phyloP scores from a whole-genome alignment of 208 protist genomes.

The Leishmania arabica region DNA sequence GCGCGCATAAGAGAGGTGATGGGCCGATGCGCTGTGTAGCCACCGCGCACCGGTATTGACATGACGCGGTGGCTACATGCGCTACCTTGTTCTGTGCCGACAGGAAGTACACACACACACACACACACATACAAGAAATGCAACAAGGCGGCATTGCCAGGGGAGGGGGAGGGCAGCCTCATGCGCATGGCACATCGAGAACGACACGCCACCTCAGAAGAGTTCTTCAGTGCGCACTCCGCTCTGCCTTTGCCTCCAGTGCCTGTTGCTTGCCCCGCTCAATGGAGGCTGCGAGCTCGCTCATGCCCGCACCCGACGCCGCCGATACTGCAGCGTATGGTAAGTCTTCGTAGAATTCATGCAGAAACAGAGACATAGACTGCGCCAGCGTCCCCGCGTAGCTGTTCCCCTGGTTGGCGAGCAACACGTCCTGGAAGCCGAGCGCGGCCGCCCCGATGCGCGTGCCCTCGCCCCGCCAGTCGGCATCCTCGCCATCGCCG shows the following conservation, averaged over 20 bases:
- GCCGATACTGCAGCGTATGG: constrained; percentile 93
- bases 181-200: background rate
- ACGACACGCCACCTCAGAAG: background rate
- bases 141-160: background rate
- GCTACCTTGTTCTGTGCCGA: background rate
- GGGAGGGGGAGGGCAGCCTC: background rate
- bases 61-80: background rate
- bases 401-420: constrained; percentile 21
- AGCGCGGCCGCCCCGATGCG: constrained; percentile 19
- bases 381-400: constrained; percentile 93
- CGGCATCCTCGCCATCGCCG: constrained; percentile 5
- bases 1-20: background rate
- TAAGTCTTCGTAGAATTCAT: constrained; percentile 97
- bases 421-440: constrained; percentile 7
- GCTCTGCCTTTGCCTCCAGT: constrained; percentile 34
- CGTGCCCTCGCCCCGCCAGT: constrained; percentile 21
- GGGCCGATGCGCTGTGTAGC: background rate
- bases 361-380: constrained; percentile 96
- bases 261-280: constrained; percentile 78
- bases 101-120: background rate
- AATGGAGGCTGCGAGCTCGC: constrained; percentile 85
- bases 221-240: background rate
- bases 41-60: background rate
- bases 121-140: background rate
- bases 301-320: constrained; percentile 90